Evolutionary conservation across 176 grass and related monocot genomes (phyloP), one percentile per base, ranked within the genome.

Genomic region (Cocos nucifera): DNA sequence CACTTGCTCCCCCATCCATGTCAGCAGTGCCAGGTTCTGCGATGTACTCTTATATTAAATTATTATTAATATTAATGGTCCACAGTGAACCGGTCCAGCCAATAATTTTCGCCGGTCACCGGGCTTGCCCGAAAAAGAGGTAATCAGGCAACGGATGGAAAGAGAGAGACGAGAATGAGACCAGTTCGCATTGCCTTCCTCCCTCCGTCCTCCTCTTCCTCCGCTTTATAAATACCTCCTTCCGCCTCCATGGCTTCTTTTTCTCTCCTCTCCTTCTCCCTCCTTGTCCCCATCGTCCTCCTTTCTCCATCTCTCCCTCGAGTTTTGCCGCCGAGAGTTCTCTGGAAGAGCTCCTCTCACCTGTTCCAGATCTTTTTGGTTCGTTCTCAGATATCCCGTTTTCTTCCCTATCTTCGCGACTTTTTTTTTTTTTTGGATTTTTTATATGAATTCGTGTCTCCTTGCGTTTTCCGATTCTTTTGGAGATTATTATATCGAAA

Each of bases 181-280:
- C 15, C 5, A 12, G 53, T 57, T 56, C 57, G 25, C 70, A 23
- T 58, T 51, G 58, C 54, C 70, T 54, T 54, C 2, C 39, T 25
- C 17, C 51, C 65, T 54, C 53, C 21, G 22, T 69, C 63, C 22
- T 22, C 14, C 49, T 5, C 19, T 29, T 1, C 12, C 20, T 22
- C 27, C 12, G 30, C 32, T 60, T 50, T 56, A 71, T 59, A 58
- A 49, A n/a, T 21, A 53, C 16, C n/a, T 22, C 17, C n/a, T 35
- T 48, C 3, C 21, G 17, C 44, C 1, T 3, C 26, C 29, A 49
- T 56, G 68, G 8, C 50, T 28, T 59, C 59, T 54, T 59, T 71
- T 71, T 71, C 59, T 58, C 68, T 56, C 20, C 65, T 56, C 54
- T 54, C 66, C 66, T 17, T 22, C 32, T 49, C 19, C 3, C 1